Evolutionary conservation across 441 rosid species (phyloP).

Genomic region (Capsella rubella): DNA sequence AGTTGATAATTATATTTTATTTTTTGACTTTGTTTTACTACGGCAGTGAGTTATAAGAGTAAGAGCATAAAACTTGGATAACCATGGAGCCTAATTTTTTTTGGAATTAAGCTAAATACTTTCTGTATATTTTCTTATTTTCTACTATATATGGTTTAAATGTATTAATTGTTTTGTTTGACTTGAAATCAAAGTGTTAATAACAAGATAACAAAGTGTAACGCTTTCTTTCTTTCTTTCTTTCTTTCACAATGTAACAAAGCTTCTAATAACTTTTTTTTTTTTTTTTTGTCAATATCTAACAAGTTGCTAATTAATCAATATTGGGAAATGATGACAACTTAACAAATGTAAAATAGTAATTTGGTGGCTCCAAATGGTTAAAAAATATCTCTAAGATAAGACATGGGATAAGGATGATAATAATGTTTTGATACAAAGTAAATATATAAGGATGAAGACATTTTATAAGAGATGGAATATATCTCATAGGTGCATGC

Average conservation of each 20-base stretch:
- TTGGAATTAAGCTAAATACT: neutral
- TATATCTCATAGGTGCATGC: slow-evolving; percentile 16
- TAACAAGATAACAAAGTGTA: neutral
- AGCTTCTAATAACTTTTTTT: no score
- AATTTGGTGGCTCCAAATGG: neutral
- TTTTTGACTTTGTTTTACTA: neutral
- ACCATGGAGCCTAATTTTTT: neutral
- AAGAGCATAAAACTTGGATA: neutral
- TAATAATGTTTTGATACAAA: neutral
- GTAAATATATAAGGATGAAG: neutral
- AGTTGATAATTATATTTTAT: neutral
- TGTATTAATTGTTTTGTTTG: neutral
- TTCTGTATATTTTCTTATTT: neutral
- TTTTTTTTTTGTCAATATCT: neutral
- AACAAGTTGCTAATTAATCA: neutral
- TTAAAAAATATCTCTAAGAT: neutral
- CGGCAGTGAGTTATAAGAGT: neutral
- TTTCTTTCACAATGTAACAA: neutral
- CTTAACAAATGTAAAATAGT: neutral
- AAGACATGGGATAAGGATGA: neutral
- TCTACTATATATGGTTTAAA: neutral
- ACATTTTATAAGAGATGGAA: slow-evolving; percentile 10
- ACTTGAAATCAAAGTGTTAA: slow-evolving; percentile 6
- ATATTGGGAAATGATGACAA: neutral
- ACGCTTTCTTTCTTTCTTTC: neutral